Base-by-base conservation (phyloP, 208 protist genomes). In the Wallacemonas sp. region DNA sequence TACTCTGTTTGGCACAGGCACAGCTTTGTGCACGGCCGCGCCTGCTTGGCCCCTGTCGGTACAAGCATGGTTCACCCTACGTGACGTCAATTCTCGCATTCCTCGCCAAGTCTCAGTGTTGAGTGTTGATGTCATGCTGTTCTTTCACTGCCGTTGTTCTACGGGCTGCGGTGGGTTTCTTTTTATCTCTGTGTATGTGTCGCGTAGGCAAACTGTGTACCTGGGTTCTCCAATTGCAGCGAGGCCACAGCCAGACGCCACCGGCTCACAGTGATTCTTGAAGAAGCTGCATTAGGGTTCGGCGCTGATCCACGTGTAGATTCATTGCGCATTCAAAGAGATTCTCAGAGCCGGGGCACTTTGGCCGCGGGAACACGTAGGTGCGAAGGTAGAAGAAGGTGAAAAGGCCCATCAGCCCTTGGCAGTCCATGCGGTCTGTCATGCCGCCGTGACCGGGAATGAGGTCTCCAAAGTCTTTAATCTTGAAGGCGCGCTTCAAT, bases 401-500 rank as follows among this genome's bases (percentile, higher is more conserved):
- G 74, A 94, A 99, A 46, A 98, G 70, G 0, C 79, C 95, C 96
- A 99, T 99, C 28, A 99, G 63, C 21, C 96, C 87, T 75, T 99
- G 97, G 72, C 98, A 99, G 77, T 99, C 98, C 74, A 99, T 98
- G 31, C 98, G 80, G 71, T 99, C 98, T 11, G 95, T 98, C 59
- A 99, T 96, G 30, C 98, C 98, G 41, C 98, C 98, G 71, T 99
- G 98, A 11, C 98, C 98, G 15, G 98, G 98, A 67, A 99, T 98
- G 22, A 98, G 70, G 38, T 97, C 88, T 38, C 93, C 96, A 87
- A 99, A 99, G 81, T 99, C 98, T 75, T 99, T 99, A 24, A 99
- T 82, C 38, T 97, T 95, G 66, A 98, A 99, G 0, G 97, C 97
- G 12, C 98, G 94, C 77, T 99, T 99, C 28, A 99, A 72, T 5